These are phyloP conservation scores for Penicillium diatomitis DNA, from an alignment of 495 filamentous ascomycete genomes.

Conservation along the genomic window DNA sequence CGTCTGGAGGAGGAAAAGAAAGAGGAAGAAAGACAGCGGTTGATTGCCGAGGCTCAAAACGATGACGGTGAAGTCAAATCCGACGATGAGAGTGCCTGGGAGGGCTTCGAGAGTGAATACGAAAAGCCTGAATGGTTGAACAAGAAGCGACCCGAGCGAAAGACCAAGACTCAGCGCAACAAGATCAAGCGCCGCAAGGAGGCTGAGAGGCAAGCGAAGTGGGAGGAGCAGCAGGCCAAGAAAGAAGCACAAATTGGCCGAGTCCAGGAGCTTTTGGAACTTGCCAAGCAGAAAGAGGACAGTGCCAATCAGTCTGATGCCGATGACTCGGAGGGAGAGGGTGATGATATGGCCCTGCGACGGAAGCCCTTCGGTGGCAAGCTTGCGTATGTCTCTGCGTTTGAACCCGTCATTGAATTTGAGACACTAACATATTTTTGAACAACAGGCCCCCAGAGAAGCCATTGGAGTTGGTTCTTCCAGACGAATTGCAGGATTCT, in stretches of 20 bases:
- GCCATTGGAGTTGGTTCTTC: slow-evolving; percentile 77
- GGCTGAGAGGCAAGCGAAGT: slow-evolving; percentile 60
- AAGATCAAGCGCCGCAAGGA: slow-evolving; percentile 81
- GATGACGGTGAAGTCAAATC: slow-evolving; percentile 63
- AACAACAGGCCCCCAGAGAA: slow-evolving; percentile 57
- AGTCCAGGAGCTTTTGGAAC: slow-evolving; percentile 55
- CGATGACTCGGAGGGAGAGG: slow-evolving; percentile 43
- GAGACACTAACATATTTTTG: slow-evolving; percentile 14
- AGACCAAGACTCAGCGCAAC: slow-evolving; percentile 79
- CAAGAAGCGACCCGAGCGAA: slow-evolving; percentile 67
- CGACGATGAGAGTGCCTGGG: slow-evolving; percentile 83
- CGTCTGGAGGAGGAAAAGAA: slow-evolving; percentile 58
- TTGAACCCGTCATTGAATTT: not conserved
- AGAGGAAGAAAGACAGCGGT: slow-evolving; percentile 44
- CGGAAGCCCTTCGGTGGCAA: slow-evolving; percentile 67
- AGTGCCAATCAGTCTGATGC: slow-evolving; percentile 38
- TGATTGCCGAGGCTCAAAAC: slow-evolving; percentile 50
- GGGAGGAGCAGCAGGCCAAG: slow-evolving; percentile 62
- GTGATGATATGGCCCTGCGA: slow-evolving; percentile 51
- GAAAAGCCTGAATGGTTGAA: slow-evolving; percentile 52
- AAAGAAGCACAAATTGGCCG: slow-evolving; percentile 55
- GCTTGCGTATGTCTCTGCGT: slow-evolving; percentile 38
- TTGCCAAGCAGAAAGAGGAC: slow-evolving; percentile 49
- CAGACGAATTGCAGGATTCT: slow-evolving; percentile 89
- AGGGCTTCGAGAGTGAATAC: slow-evolving; percentile 68